phyloP scores from a whole-genome alignment of 139 green algal species.

The Chlamydomonas incerta region DNA sequence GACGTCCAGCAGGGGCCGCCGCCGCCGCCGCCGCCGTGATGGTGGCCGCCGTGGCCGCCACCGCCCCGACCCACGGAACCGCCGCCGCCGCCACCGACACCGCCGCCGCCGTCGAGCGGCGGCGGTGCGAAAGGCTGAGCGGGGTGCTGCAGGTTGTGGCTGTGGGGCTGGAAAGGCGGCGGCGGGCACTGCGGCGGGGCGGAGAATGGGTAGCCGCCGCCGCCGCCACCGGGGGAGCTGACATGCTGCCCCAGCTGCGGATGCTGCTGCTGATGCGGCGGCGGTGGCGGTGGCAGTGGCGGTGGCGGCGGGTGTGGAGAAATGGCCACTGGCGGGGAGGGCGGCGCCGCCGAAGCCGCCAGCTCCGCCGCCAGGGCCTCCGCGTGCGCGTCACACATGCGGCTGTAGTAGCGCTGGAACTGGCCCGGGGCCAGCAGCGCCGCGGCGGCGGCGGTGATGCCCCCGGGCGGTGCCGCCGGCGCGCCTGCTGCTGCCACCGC shows the following conservation, averaged over 20 bases:
- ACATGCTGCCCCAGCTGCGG: neutral
- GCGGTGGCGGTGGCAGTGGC: neutral
- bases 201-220: too few species aligned
- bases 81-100: too few species aligned
- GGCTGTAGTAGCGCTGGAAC: constrained; percentile 17
- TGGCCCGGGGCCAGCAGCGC: constrained; percentile 15
- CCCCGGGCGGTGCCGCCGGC: too few species aligned
- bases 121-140: too few species aligned
- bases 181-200: too few species aligned
- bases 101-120: too few species aligned
- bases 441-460: constrained; percentile 7
- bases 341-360: neutral
- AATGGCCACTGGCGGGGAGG: neutral
- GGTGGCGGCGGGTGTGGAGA: neutral
- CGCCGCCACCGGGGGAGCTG: neutral
- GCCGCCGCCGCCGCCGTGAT: neutral
- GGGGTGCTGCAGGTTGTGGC: too few species aligned
- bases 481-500: too few species aligned
- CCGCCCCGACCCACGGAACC: too few species aligned
- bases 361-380: constrained; percentile 31
- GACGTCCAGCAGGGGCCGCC: neutral
- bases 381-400: constrained; percentile 30
- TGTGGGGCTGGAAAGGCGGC: too few species aligned
- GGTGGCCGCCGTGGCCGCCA: neutral
- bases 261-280: neutral